Percentiles rank a stretch among this genome's conserved stretches.
Evolutionary conservation across 2,329 filamentous ascomycete genomes (phyloP).

Genomic region (Lomentospora prolificans): DNA sequence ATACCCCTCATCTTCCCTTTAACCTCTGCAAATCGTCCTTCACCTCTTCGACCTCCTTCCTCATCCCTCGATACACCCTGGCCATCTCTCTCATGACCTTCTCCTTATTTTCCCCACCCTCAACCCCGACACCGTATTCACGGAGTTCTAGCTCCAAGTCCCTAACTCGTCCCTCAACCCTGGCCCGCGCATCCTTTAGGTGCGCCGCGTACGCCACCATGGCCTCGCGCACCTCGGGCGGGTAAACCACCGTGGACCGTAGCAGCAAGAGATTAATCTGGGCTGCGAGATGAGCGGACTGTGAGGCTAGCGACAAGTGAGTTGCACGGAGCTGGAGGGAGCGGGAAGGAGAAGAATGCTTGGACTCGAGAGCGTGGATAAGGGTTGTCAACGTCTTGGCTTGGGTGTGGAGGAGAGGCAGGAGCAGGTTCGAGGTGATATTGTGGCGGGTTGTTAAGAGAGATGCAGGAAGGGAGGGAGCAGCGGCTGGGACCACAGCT

Average conservation of each 20-base stretch:
- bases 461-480: conserved; percentile 28
- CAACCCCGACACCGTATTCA: conserved; percentile 37
- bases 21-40: conserved; percentile 33
- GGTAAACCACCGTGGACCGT: conserved; percentile 30
- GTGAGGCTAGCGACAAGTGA: conserved; percentile 32
- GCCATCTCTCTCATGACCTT: conserved; percentile 44
- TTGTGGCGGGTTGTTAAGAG: conserved; percentile 32
- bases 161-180: conserved; percentile 33
- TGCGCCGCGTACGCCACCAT: conserved; percentile 38
- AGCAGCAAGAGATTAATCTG: conserved; percentile 24
- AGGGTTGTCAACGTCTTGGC: conserved; percentile 30
- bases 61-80: conserved; percentile 39
- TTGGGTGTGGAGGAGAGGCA: conserved; percentile 28
- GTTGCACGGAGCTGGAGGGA: conserved; percentile 41
- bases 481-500: conserved; percentile 23
- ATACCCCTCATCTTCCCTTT: conserved; percentile 11
- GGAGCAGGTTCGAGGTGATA: background rate
- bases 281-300: conserved; percentile 28
- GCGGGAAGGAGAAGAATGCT: conserved; percentile 42
- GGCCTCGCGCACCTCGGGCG: conserved; percentile 30
- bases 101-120: conserved; percentile 30
- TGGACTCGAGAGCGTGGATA: conserved; percentile 41
- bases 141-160: conserved; percentile 32
- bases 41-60: conserved; percentile 37
- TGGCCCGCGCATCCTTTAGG: conserved; percentile 35